A percentile compares a stretch with the other conserved stretches of the same genome.
These are phyloP conservation scores for Phaeosphaeria sp. DNA, from an alignment of 2,329 filamentous ascomycete genomes.

Conservation along the genomic window DNA sequence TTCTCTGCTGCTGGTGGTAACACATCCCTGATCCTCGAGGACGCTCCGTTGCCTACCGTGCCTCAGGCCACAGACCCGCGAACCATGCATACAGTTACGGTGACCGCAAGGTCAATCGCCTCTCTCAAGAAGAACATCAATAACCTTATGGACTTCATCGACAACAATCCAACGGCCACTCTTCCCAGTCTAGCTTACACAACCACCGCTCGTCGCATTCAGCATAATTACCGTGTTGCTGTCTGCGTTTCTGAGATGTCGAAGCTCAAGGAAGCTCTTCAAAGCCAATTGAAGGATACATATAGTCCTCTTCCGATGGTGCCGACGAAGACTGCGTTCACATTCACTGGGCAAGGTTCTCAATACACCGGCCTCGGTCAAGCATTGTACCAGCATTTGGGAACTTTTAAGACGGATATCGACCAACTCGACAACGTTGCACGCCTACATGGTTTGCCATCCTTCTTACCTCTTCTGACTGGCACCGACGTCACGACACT, in stretches of 20 bases:
- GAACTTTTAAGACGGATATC: conserved; percentile 58
- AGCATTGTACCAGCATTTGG: conserved; percentile 57
- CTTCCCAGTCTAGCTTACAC: conserved; percentile 60
- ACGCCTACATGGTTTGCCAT: conserved; percentile 55
- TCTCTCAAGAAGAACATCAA: conserved; percentile 60
- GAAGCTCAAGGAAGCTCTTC: conserved; percentile 55
- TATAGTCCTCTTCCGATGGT: conserved; percentile 63
- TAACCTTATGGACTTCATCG: conserved; percentile 55
- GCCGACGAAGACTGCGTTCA: conserved; percentile 58
- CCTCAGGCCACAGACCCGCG: conserved; percentile 55
- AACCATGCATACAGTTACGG: conserved; percentile 55
- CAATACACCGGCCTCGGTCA: conserved; percentile 60
- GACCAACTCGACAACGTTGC: conserved; percentile 57
- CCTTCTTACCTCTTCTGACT: conserved; percentile 57
- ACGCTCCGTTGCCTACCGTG: conserved; percentile 54
- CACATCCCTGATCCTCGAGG: conserved; percentile 60
- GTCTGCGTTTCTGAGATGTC: conserved; percentile 56
- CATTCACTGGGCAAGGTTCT: conserved; percentile 61
- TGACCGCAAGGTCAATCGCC: conserved; percentile 59
- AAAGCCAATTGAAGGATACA: conserved; percentile 57
- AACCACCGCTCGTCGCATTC: conserved; percentile 60
- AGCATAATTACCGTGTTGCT: conserved; percentile 61
- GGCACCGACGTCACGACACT: conserved; percentile 58
- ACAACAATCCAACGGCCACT: conserved; percentile 53
- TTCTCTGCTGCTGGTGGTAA: conserved; percentile 63